Conservation (phyloP, 192 early-diverging fungal genomes). For the Chytriomyces sp. region DNA sequence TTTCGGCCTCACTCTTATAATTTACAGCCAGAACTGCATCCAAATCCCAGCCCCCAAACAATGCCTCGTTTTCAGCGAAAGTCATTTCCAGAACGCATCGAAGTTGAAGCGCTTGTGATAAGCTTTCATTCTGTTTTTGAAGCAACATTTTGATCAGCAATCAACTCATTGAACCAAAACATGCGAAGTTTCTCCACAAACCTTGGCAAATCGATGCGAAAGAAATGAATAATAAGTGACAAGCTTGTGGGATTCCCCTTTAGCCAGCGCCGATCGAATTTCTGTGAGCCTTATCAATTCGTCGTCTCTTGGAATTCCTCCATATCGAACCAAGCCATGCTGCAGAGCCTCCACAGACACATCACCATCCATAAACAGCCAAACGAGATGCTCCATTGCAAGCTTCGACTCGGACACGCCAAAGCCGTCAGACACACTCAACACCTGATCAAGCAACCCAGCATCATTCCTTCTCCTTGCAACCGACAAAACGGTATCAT, state of each 20-base stretch:
- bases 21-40: slow-evolving; percentile 12
- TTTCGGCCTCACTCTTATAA: not conserved
- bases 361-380: slow-evolving; percentile 1
- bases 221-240: slow-evolving; percentile 16
- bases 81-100: not conserved
- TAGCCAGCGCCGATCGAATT: not conserved
- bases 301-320: slow-evolving; percentile 6
- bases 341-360: slow-evolving; percentile 11
- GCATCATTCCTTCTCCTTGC: slow-evolving; percentile 1
- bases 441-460: slow-evolving; percentile 20
- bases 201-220: slow-evolving; percentile 2
- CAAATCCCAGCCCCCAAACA: not conserved
- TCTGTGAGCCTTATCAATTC: not conserved
- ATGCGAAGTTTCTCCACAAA: not conserved
- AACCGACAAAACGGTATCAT: slow-evolving; percentile 2
- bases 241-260: not conserved
- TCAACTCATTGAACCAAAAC: not conserved
- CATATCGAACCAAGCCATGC: slow-evolving; percentile 15
- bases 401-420: slow-evolving; percentile 7
- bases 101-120: not conserved
- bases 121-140: not conserved
- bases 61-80: not conserved
- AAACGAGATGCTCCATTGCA: slow-evolving; percentile 15
- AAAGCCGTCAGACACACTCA: slow-evolving; percentile 12
- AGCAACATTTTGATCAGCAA: not conserved